A percentile compares a stretch with the other conserved stretches of the same genome.
Evolutionary conservation across 164 flowering plant genomes (phyloP).

Genomic region (Berberis vulgaris): DNA sequence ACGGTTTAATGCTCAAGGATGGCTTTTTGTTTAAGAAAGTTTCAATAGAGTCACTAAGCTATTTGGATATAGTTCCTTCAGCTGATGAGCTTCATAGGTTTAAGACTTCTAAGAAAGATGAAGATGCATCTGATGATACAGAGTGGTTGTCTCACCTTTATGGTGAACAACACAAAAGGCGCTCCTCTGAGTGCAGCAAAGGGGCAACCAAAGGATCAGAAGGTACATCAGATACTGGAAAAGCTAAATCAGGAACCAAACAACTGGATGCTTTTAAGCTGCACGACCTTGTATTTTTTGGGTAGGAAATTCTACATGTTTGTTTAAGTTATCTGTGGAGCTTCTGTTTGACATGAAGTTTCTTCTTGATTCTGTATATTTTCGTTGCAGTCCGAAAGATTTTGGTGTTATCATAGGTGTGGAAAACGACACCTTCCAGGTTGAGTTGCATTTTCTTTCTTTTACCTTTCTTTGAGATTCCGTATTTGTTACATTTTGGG

Average conservation of each 20-base stretch:
- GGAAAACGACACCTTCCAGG: conserved; percentile 66
- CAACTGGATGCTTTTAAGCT: conserved; percentile 32
- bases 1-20: conserved; percentile 84
- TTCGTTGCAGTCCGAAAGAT: conserved; percentile 55
- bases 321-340: background rate
- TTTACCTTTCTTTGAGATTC: too few species aligned
- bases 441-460: conserved; percentile 9
- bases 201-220: conserved; percentile 10
- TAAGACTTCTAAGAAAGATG: conserved; percentile 25
- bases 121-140: conserved; percentile 31
- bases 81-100: conserved; percentile 74
- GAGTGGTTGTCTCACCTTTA: conserved; percentile 80
- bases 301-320: conserved; percentile 32
- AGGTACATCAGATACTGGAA: conserved; percentile 12
- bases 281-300: conserved; percentile 68
- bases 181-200: conserved; percentile 14
- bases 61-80: conserved; percentile 53
- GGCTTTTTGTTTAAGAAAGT: conserved; percentile 82
- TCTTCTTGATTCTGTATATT: background rate
- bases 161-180: conserved; percentile 44
- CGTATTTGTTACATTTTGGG: too few species aligned
- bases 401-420: conserved; percentile 69
- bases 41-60: conserved; percentile 62
- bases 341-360: background rate
- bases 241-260: conserved; percentile 1